Conservation (phyloP, 2,329 filamentous ascomycete species). For the Penicillium sp. region DNA sequence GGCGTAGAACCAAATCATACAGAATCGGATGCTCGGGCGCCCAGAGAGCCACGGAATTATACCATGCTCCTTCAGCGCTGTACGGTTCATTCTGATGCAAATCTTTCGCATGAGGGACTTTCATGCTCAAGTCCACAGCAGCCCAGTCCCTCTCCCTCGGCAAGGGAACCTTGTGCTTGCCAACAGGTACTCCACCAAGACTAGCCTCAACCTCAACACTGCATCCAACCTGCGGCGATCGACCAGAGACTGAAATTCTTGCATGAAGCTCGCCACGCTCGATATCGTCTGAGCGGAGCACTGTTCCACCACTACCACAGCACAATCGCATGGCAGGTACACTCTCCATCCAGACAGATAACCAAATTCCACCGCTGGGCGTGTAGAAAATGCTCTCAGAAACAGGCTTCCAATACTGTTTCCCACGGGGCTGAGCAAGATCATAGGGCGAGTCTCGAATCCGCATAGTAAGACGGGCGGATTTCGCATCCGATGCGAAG, state of each 20-base stretch:
- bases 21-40: constrained; percentile 65
- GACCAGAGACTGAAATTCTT: constrained; percentile 52
- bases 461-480: constrained; percentile 57
- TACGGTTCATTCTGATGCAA: constrained; percentile 33
- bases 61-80: constrained; percentile 56
- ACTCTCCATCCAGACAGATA: constrained; percentile 71
- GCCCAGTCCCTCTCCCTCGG: constrained; percentile 56
- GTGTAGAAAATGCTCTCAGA: constrained; percentile 68
- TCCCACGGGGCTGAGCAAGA: constrained; percentile 66
- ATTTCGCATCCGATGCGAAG: constrained; percentile 14
- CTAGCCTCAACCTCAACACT: constrained; percentile 59
- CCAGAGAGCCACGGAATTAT: constrained; percentile 67
- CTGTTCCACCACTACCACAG: constrained; percentile 62
- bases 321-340: constrained; percentile 56
- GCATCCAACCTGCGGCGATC: constrained; percentile 41
- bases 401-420: constrained; percentile 65
- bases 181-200: constrained; percentile 55
- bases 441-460: constrained; percentile 68
- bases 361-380: constrained; percentile 74
- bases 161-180: constrained; percentile 50
- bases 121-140: constrained; percentile 54
- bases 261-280: constrained; percentile 57
- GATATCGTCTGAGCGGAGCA: constrained; percentile 61
- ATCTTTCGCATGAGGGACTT: constrained; percentile 46
- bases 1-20: constrained; percentile 63